Conservation (phyloP, 768 basidiomycete species). For the Trametes sanguinea region DNA sequence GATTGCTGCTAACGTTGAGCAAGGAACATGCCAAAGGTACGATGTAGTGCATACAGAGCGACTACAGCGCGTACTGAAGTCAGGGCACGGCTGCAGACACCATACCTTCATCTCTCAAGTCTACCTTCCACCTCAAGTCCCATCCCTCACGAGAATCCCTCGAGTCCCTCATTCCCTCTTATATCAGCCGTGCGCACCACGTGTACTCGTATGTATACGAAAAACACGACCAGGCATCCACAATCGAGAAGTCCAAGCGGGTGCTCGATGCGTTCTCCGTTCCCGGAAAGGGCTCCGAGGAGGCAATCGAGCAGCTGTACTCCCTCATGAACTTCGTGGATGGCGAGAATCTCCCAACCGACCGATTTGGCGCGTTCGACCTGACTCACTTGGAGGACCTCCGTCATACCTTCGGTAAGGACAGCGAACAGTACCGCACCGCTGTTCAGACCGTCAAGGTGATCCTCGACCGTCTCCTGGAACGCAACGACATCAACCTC, state of each 20-base stretch:
- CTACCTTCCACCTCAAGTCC: conserved; percentile 48
- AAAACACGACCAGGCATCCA: conserved; percentile 33
- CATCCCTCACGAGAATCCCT: conserved; percentile 42
- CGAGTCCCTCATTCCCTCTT: conserved; percentile 57
- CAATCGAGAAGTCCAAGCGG: conserved; percentile 27
- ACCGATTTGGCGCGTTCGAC: conserved; percentile 63
- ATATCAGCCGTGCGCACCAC: conserved; percentile 57
- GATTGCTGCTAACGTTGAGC: conserved; percentile 57
- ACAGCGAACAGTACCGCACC: conserved; percentile 55
- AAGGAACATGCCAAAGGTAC: conserved; percentile 57
- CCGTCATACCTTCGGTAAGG: conserved; percentile 46
- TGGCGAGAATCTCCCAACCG: conserved; percentile 42
- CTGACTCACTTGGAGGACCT: conserved; percentile 53
- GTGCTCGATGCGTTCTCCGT: conserved; percentile 45
- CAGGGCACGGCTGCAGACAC: conserved; percentile 44
- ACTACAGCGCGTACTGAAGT: neutral
- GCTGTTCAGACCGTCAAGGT: conserved; percentile 49
- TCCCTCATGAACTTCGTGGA: conserved; percentile 57
- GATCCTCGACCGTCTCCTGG: conserved; percentile 46
- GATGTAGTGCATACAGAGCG: conserved; percentile 14
- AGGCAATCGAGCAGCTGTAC: conserved; percentile 44
- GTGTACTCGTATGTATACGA: conserved; percentile 58
- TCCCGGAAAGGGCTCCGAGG: conserved; percentile 41
- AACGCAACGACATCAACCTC: conserved; percentile 44
- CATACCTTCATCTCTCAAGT: conserved; percentile 51